These are phyloP conservation scores for Podospora sp. DNA, from an alignment of 495 filamentous ascomycete species.

Conservation along the genomic window DNA sequence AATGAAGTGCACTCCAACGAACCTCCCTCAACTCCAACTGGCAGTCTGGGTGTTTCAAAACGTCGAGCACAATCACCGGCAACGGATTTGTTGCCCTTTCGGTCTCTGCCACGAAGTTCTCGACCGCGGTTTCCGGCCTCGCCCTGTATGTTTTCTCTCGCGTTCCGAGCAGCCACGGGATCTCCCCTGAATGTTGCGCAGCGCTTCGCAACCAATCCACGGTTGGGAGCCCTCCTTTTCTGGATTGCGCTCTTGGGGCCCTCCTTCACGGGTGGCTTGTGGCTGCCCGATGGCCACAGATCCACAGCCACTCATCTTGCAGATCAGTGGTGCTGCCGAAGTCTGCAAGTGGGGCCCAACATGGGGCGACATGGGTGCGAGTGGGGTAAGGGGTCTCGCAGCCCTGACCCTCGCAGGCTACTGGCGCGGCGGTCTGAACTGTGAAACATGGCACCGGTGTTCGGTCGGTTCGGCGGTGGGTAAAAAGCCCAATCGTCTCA, in stretches of 20 bases:
- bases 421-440: conserved; percentile 17
- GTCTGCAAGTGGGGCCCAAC: conserved; percentile 7
- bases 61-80: background rate
- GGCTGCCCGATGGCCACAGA: conserved; percentile 11
- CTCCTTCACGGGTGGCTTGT: background rate
- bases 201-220: conserved; percentile 10
- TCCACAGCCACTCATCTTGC: conserved; percentile 26
- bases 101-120: background rate
- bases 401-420: conserved; percentile 8
- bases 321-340: conserved; percentile 10
- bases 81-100: conserved; percentile 1
- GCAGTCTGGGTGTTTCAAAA: background rate
- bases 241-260: background rate
- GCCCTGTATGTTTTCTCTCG: background rate
- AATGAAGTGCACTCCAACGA: conserved; percentile 15
- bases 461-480: background rate
- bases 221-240: background rate
- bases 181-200: conserved; percentile 14
- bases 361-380: conserved; percentile 8
- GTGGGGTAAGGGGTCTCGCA: background rate
- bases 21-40: background rate
- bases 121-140: background rate
- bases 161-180: background rate
- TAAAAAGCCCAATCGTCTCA: conserved; percentile 15
- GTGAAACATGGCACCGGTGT: conserved; percentile 6